These are phyloP conservation scores for Linum lewisii DNA, from an alignment of 345 rosid genomes.

Conservation along the genomic window DNA sequence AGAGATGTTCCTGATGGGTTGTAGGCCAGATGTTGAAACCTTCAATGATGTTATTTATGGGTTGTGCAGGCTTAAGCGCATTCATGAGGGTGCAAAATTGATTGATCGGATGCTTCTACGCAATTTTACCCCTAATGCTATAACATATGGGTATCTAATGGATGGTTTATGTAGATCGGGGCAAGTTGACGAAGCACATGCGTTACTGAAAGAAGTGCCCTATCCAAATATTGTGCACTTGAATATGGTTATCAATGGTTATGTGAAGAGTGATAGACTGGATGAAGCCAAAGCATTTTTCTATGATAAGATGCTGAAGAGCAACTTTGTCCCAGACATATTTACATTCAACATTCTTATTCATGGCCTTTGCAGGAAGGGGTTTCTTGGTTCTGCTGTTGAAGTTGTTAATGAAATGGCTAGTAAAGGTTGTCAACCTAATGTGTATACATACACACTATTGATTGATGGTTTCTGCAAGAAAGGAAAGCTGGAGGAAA, in stretches of 20 bases:
- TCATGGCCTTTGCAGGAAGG: slow-evolving; percentile 61
- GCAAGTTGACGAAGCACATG: slow-evolving; percentile 63
- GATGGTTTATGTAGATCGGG: slow-evolving; percentile 55
- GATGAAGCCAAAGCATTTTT: slow-evolving; percentile 57
- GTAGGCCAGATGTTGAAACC: slow-evolving; percentile 67
- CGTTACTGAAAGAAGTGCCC: slow-evolving; percentile 38
- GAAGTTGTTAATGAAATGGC: slow-evolving; percentile 46
- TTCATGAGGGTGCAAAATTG: slow-evolving; percentile 59
- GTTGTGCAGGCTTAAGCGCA: slow-evolving; percentile 50
- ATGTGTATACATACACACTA: slow-evolving; percentile 47
- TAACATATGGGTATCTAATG: slow-evolving; percentile 59
- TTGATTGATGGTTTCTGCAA: slow-evolving; percentile 64
- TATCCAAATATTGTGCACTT: slow-evolving; percentile 40
- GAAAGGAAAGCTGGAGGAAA: slow-evolving; percentile 47
- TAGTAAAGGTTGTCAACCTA: slow-evolving; percentile 49
- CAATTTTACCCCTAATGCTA: slow-evolving; percentile 56
- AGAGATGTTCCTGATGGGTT: slow-evolving; percentile 84
- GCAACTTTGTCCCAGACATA: slow-evolving; percentile 39
- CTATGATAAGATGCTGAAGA: slow-evolving; percentile 25
- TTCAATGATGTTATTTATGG: slow-evolving; percentile 64
- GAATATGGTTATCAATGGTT: slow-evolving; percentile 66
- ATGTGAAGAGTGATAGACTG: slow-evolving; percentile 42
- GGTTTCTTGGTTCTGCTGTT: slow-evolving; percentile 48
- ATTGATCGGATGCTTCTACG: slow-evolving; percentile 70
- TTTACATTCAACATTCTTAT: slow-evolving; percentile 59